These are phyloP conservation scores for Peronosclerospora sorghi DNA, from an alignment of 352 stramenopile species.

Conservation along the genomic window DNA sequence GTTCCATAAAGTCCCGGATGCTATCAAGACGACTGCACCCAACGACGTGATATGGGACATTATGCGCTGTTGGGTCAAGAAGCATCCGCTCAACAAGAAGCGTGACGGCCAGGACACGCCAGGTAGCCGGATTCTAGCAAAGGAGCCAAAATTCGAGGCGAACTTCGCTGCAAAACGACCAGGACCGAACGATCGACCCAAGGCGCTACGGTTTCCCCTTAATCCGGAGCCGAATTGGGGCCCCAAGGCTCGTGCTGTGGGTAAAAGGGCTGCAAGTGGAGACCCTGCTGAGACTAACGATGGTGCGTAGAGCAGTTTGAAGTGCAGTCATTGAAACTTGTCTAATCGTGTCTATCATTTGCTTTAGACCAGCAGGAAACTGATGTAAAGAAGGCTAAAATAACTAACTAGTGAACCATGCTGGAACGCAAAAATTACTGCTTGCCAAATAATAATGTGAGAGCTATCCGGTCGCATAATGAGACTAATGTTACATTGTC, in stretches of 20 bases:
- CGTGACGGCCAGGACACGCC: constrained; percentile 64
- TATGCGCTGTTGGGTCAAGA: constrained; percentile 92
- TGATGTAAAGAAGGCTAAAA: constrained; percentile 76
- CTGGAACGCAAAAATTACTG: too few relatives aligned
- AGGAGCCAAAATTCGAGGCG: constrained; percentile 76
- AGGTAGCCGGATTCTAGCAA: constrained; percentile 77
- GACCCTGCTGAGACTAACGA: constrained; percentile 9
- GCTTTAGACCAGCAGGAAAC: constrained; percentile 37
- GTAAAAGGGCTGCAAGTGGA: constrained; percentile 36
- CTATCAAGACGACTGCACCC: constrained; percentile 97
- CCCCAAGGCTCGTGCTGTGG: constrained; percentile 85
- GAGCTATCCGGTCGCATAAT: too few relatives aligned
- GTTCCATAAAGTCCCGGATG: constrained; percentile 96
- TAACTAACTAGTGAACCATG: too few relatives aligned
- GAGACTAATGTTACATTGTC: too few relatives aligned
- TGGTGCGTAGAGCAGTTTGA: constrained; percentile 9
- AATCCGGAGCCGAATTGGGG: constrained; percentile 97
- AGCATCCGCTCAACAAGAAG: constrained; percentile 89
- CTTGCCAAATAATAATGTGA: too few relatives aligned
- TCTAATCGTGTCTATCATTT: constrained; percentile 9
- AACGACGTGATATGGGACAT: constrained; percentile 98
- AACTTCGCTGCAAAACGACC: constrained; percentile 70
- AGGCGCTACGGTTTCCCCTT: constrained; percentile 87
- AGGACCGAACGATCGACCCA: constrained; percentile 67
- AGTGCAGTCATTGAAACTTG: neutral